These are phyloP conservation scores for Vaccinium darrowii DNA, from an alignment of 148 eudicot genomes.

Conservation along the genomic window DNA sequence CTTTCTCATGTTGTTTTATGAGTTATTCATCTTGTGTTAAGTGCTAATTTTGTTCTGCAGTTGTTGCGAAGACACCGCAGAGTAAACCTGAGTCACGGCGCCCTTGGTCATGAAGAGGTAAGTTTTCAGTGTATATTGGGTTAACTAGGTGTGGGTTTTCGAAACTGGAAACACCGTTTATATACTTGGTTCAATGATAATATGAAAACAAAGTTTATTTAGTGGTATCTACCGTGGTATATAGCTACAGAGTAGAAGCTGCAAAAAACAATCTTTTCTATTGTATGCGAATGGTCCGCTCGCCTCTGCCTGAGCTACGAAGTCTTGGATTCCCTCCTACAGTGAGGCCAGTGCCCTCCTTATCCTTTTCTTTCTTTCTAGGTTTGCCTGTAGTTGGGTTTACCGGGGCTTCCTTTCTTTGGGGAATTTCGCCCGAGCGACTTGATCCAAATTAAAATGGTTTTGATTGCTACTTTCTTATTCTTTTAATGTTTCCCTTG, in stretches of 20 bases:
- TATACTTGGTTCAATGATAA: neutral
- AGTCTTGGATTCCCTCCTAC: no score
- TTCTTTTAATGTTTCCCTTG: neutral
- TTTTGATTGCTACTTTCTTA: neutral
- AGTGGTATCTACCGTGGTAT: neutral
- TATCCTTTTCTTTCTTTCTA: no score
- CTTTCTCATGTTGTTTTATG: neutral
- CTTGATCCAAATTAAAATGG: neutral
- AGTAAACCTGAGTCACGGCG: conserved; percentile 46
- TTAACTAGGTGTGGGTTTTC: neutral
- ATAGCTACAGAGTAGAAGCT: neutral
- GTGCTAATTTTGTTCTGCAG: conserved; percentile 38
- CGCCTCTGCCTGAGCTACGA: no score
- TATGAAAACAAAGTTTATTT: neutral
- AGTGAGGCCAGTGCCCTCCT: no score
- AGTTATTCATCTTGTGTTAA: conserved; percentile 13
- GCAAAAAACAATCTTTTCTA: neutral
- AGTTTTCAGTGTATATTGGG: neutral
- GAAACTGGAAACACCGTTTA: neutral
- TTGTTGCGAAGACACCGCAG: conserved; percentile 87
- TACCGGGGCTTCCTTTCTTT: no score
- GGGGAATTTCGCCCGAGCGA: no score
- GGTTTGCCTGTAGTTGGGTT: no score
- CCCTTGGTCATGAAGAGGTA: conserved; percentile 77
- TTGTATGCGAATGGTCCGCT: no score